These are phyloP conservation scores for Mycena haematopus DNA, from an alignment of 768 basidiomycete genomes.

Conservation along the genomic window DNA sequence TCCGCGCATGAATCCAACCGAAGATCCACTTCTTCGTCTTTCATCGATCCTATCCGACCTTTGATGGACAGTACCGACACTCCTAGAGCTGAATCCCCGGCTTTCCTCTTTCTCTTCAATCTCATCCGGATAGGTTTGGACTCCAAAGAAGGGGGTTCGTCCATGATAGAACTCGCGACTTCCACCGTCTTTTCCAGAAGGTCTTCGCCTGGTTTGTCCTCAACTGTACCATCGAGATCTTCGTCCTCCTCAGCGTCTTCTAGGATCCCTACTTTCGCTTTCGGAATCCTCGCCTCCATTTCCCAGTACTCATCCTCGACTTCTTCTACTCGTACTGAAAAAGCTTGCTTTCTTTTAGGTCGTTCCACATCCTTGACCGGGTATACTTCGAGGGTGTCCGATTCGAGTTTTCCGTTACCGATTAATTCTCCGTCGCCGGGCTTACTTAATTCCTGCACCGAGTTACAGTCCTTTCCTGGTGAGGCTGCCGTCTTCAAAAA, in stretches of 20 bases:
- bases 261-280: neutral
- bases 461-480: neutral
- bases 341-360: neutral
- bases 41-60: neutral
- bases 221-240: neutral
- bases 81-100: neutral
- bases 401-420: too few relatives aligned
- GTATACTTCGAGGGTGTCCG: neutral
- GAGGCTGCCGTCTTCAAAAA: neutral
- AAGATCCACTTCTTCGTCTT: neutral
- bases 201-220: too few relatives aligned
- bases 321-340: neutral
- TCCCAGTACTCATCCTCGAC: neutral
- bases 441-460: neutral
- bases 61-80: neutral
- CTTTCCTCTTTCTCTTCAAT: neutral
- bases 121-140: neutral
- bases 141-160: too few relatives aligned
- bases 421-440: too few relatives aligned
- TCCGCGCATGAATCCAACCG: conserved; percentile 5
- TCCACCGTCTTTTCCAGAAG: too few relatives aligned
- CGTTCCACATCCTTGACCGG: too few relatives aligned
- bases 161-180: too few relatives aligned
- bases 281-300: neutral
- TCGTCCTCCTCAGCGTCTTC: neutral